Percentiles rank a stretch among this genome's conserved stretches.
phyloP scores from a whole-genome alignment of 2,329 filamentous ascomycete genomes.

The Ophiostoma fasciatum region DNA sequence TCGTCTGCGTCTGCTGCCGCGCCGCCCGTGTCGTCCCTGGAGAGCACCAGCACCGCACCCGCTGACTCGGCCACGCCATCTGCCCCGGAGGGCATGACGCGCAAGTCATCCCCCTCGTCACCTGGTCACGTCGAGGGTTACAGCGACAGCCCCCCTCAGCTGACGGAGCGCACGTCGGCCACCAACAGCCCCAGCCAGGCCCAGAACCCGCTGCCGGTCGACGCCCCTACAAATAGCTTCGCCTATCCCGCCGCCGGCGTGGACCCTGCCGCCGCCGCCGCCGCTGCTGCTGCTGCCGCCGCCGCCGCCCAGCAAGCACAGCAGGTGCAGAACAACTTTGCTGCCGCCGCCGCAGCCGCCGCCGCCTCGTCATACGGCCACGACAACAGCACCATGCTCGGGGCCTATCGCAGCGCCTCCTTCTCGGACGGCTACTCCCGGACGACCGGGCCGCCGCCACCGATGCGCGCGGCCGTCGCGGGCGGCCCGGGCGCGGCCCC shows the following conservation, averaged over 20 bases:
- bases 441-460: slow-evolving; percentile 13
- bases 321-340: slow-evolving; percentile 22
- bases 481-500: slow-evolving; percentile 15
- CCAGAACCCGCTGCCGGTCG: slow-evolving; percentile 16
- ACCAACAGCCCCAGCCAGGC: slow-evolving; percentile 18
- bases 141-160: slow-evolving; percentile 25
- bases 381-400: slow-evolving; percentile 35
- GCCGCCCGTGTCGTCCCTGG: slow-evolving; percentile 10
- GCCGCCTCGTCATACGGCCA: slow-evolving; percentile 21
- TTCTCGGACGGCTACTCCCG: slow-evolving; percentile 35
- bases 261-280: slow-evolving; percentile 30
- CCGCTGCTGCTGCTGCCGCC: slow-evolving; percentile 27
- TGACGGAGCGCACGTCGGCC: slow-evolving; percentile 16
- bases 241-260: slow-evolving; percentile 38
- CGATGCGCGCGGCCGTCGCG: slow-evolving; percentile 22
- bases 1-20: slow-evolving; percentile 15
- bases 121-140: slow-evolving; percentile 27
- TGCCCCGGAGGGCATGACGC: slow-evolving; percentile 26
- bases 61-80: slow-evolving; percentile 14
- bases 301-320: slow-evolving; percentile 18
- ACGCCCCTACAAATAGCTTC: slow-evolving; percentile 39
- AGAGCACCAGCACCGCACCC: slow-evolving; percentile 1
- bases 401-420: slow-evolving; percentile 36
- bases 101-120: slow-evolving; percentile 24
- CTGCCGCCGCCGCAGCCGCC: slow-evolving; percentile 11